phyloP scores from a whole-genome alignment of 73 alveolate species.

The Paraurostyla sp. region DNA sequence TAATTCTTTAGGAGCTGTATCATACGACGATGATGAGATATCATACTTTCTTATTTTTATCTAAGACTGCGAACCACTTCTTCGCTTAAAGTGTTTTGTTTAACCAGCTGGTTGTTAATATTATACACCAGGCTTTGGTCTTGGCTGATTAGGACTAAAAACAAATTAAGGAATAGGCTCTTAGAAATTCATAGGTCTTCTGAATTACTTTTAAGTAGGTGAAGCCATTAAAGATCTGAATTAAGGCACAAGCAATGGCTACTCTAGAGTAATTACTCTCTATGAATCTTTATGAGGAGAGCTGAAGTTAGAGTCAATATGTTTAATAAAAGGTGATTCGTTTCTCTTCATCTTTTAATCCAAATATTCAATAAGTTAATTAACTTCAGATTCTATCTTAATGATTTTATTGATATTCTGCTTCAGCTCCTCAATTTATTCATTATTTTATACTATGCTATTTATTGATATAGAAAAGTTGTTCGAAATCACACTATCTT shows the following conservation, averaged over 20 bases:
- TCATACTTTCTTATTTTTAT: background rate
- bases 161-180: too few species aligned
- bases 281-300: background rate
- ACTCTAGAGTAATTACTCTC: background rate
- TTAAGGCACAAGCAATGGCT: background rate
- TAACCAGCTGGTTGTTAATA: too few species aligned
- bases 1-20: background rate
- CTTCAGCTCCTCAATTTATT: too few species aligned
- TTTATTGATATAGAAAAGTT: too few species aligned
- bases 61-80: slow-evolving; percentile 10
- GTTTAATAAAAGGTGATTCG: background rate
- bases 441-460: too few species aligned
- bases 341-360: background rate
- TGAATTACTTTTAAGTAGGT: background rate
- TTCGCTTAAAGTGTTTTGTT: background rate
- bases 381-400: too few species aligned
- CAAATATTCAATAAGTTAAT: background rate
- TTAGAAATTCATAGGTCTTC: background rate
- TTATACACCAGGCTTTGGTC: too few species aligned
- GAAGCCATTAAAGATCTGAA: slow-evolving; percentile 26
- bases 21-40: background rate
- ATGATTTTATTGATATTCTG: too few species aligned
- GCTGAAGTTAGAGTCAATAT: background rate
- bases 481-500: too few species aligned
- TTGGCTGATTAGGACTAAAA: too few species aligned